Base-by-base conservation (phyloP, 768 basidiomycete species). In the Cyclocybe aegerita region DNA sequence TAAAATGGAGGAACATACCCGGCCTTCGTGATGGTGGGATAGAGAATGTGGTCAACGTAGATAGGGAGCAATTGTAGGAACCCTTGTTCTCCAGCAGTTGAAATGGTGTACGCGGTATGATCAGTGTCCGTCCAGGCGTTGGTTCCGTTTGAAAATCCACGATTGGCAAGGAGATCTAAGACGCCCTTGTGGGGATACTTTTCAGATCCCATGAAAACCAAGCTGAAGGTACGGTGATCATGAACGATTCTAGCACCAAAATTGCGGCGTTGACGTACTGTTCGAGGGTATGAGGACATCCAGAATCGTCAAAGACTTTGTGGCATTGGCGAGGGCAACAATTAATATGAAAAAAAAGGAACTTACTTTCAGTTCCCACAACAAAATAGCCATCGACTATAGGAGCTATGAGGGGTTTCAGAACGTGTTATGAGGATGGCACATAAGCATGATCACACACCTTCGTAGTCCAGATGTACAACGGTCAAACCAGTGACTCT, bases 91-190 rank as follows among this genome's bases (percentile, higher is more conserved):
- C 97, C 97, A 9, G 97, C 97, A 7, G 96, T 98, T 3, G 90
- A 88, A 48, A 96, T 87, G 8, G 97, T 98, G 66, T 98, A 99
- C 7, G 92, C 92, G 40, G 95, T 97, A 62, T 97, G 87, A 62
- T 93, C 92, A 39, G 82, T 94, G 62, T 90, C 96, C 3, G 97
- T 98, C 97, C 96, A 99, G 1, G 96, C 96, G 66, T 98, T 97
- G 7, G 88, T 92, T 32, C 91, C 92, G 54, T 90, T 83, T 6
- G 92, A 89, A 65, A 95, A 93, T 14, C 92, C 92, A 48, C 94
- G 83, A 66, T 98, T 98, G 2, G 97, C 97, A 15, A 99, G 77
- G 49, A 90, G 85, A 70, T 98, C 96, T 48, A 99, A 81, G 46
- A 98, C 86, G 15, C 95, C 96, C 66, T 98, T 98, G 77, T 91